Evolutionary conservation across 495 filamentous ascomycete species (phyloP), one percentile per base, ranked within the genome.

Genomic region (Podospora anserina): DNA sequence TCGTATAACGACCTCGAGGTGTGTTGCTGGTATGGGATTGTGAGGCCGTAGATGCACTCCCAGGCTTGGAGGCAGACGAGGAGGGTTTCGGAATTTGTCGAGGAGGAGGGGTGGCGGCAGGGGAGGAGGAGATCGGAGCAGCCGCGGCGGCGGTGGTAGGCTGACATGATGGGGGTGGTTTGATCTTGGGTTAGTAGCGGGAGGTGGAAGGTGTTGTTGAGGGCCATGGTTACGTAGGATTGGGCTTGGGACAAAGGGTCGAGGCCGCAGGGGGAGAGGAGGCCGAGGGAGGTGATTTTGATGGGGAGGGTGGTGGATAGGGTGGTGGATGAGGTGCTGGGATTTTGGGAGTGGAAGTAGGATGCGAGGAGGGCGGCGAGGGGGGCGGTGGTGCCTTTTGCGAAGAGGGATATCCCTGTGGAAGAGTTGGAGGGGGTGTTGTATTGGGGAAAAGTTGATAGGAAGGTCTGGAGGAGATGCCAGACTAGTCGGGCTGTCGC

Each of bases 151-250:
- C 6, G 13, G 39, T 49, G 5, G 9, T 13, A 49, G 13, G 39
- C 39, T 13, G 9, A 5, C 15, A 49, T 11, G 39, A 49, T 49
- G 13, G 39, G 9, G 39, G 39, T 2, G 9, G 39, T 82, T 79
- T 71, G 69, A 60, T 77, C 84, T 71, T 70, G 79, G 71, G 71
- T 80, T 72, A 92, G 85, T 0, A 88, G 81, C 66, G 87, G 74
- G 30, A 94, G 85, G 9, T 87, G 88, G 71, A 93, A 96, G 4
- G 90, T 90, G 72, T 95, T 96, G 77, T 89, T 88, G 61, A 87
- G 82, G 16, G 89, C 89, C 76, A 92, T 88, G 18, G 83, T 75
- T 2, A 89, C 85, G 71, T 93, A 94, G 60, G 79, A 85, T 1
- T 87, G 85, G 13, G 80, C 83, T 78, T 94, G 90, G 9, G 88